Evolutionary conservation across 1,284 basidiomycete species (phyloP), one percentile per base, ranked within the genome.

Genomic region (Fomitopsis palustris): DNA sequence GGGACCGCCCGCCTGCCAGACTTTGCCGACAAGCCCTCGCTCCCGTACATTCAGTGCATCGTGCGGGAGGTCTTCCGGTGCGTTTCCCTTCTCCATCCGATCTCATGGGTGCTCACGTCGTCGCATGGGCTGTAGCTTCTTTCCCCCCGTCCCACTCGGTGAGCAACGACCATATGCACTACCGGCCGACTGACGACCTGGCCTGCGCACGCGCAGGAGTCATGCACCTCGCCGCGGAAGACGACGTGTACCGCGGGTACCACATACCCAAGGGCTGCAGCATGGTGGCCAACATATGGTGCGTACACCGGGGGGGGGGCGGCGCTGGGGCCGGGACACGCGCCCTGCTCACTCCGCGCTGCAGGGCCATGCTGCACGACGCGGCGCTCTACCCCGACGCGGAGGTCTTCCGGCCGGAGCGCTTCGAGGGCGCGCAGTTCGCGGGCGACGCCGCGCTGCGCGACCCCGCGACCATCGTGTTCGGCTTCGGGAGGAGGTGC

Each of bases 11-110:
- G 72, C 2, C 61, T 73, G 0, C 73, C 72, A 2, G 62, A 59
- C 21, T 60, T 69, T 33, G 54, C 49, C 2, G 73, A 73, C 53
- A 61, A 65, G 7, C 53, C 54, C 0, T 55, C 57, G 1, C 62
- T 74, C 1, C 70, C 68, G 1, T 74, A 73, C 53, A 56, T 71
- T 16, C 60, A 66, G 27, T 70, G 71, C 1, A 43, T 73, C 4
- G 45, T 70, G 10, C 68, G 68, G 57, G 73, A 74, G 78, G 53
- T 54, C 12, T 51, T 31, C 33, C 5, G 49, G 49, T 51, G 19
- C 49, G 49, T 3, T 21, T 21, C 12, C n/a, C 10, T 9, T 8
- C 21, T 42, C 6, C n/a, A 42, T 4, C n/a, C 6, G 3, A 21
- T 8, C n/a, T 7, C 31, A 6, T 33, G 31, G 6, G 31, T 33